These are phyloP conservation scores for Lagenidium sp. DNA, from an alignment of 352 stramenopile genomes.

Conservation along the genomic window DNA sequence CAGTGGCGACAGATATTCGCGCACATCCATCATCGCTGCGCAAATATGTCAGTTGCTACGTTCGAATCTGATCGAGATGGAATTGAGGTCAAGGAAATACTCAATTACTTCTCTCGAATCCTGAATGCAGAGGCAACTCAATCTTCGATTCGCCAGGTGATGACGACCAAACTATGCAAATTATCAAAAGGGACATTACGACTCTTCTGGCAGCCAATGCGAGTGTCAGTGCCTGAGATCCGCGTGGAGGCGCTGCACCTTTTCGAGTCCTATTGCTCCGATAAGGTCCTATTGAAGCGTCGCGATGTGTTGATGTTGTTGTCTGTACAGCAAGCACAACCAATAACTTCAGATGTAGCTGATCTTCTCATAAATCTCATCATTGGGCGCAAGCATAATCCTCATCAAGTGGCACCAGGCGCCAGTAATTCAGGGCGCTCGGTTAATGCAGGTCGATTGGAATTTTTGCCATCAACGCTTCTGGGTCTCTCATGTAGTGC, in stretches of 20 bases:
- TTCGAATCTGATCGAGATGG: conserved; percentile 16
- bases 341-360: conserved; percentile 28
- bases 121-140: conserved; percentile 18
- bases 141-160: conserved; percentile 13
- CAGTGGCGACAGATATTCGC: conserved; percentile 65
- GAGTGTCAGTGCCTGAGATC: conserved; percentile 30
- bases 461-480: conserved; percentile 47
- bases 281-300: conserved; percentile 49
- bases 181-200: conserved; percentile 57
- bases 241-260: conserved; percentile 49
- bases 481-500: conserved; percentile 34
- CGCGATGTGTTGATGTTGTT: conserved; percentile 59
- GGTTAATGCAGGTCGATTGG: conserved; percentile 40
- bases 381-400: conserved; percentile 42
- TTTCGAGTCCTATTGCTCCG: conserved; percentile 61
- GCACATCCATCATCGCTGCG: conserved; percentile 44
- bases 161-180: conserved; percentile 29
- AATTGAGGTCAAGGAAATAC: conserved; percentile 46
- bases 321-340: conserved; percentile 36
- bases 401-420: too few relatives aligned
- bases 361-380: conserved; percentile 58
- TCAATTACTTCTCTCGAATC: conserved; percentile 47
- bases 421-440: conserved; percentile 1
- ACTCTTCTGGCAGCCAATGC: conserved; percentile 56
- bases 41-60: conserved; percentile 7